Base-by-base conservation (phyloP, 2,329 filamentous ascomycete species). In the Phoma sp. region DNA sequence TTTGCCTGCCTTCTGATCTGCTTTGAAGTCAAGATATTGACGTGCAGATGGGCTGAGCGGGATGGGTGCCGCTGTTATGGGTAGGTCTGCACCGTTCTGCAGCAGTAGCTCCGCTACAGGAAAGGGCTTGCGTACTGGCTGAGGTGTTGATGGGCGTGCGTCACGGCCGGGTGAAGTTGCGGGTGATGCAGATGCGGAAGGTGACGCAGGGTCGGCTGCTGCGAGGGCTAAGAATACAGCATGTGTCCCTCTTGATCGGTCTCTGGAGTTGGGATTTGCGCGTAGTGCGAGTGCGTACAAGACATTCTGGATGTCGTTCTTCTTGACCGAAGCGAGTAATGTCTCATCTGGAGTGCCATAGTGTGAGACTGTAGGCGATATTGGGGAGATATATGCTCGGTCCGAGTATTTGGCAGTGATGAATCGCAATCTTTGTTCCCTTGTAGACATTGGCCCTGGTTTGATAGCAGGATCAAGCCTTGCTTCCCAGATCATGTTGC, bases 401-500 rank as follows among this genome's bases (percentile, higher is more conserved):
- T 98, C 92, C 44, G 91, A 90, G 71, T 99, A 99, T 76, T 99
- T 99, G 51, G 89, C 84, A 0, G 92, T 98, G 75, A 99, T 98
- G 74, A 97, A 99, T 64, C 85, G 89, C n/a, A 98, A 81, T 21
- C 95, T 86, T 74, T 96, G 91, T 74, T 99, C 95, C 36, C 95
- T 86, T 6, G 88, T 93, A 22, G 93, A 91, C 65, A 88, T 87
- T 0, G 91, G 84, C 0, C 82, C 80, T 4, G 92, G 92, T 72
- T 96, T 98, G 40, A 84, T 69, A 6, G 83, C 79, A 22, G 84
- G 83, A 55, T 97, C 92, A 22, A 98, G 82, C 58, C 81, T 90
- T 13, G 92, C 88, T 78, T 99, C 95, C 92, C 93, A 99, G 19
- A 99, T 84, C 88, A 94, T 94, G 76, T 99, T 99, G 67, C 93